Evolutionary conservation across 768 basidiomycete genomes (phyloP).

Genomic region (Candolleomyces aberdarensis): DNA sequence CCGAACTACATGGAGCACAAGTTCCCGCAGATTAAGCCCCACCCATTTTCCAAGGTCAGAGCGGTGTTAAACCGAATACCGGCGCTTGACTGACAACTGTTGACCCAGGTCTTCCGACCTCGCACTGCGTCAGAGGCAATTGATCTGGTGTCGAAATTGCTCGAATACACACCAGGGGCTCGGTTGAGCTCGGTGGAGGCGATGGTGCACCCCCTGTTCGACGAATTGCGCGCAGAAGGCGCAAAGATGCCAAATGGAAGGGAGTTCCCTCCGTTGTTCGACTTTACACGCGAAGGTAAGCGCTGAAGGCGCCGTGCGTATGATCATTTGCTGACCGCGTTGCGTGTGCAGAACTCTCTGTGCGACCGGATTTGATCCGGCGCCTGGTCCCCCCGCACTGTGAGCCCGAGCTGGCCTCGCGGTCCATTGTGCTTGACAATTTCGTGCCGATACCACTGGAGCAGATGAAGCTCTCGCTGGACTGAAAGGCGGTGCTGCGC

Average conservation of each 20-base stretch:
- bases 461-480: constrained; percentile 90
- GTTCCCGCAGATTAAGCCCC: constrained; percentile 99
- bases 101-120: constrained; percentile 87
- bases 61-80: constrained; percentile 1
- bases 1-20: constrained; percentile 99
- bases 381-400: constrained; percentile 88
- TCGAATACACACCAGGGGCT: constrained; percentile 97
- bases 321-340: constrained; percentile 8
- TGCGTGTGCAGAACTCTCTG: constrained; percentile 74
- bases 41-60: constrained; percentile 92
- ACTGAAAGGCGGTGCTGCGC: constrained; percentile 47
- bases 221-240: constrained; percentile 88
- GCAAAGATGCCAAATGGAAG: constrained; percentile 96
- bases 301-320: neutral
- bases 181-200: constrained; percentile 87
- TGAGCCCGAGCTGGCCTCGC: constrained; percentile 84
- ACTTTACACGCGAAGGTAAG: constrained; percentile 95
- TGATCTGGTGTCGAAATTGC: constrained; percentile 88
- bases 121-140: constrained; percentile 96
- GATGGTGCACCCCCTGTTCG: constrained; percentile 96
- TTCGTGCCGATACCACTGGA: constrained; percentile 98
- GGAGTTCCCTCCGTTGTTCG: constrained; percentile 90
- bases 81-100: constrained; percentile 6
- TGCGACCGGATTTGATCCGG: constrained; percentile 91
- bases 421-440: constrained; percentile 82